Conservation (phyloP, 1,139 yeast species). For the Suhomyces choctaworum region DNA sequence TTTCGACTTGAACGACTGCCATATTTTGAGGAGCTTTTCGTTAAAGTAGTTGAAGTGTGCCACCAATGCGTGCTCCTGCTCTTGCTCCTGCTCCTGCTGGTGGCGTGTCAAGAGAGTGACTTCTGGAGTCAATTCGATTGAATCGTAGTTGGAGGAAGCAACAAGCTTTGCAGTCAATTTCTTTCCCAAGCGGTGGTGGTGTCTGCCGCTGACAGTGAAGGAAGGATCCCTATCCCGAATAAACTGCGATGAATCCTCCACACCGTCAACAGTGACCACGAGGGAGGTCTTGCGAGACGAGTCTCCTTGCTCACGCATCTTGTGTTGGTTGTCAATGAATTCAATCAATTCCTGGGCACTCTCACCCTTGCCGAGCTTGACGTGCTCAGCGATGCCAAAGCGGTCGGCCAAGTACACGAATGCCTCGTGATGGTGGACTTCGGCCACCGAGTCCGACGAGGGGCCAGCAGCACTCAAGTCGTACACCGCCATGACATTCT, state of each 20-base stretch:
- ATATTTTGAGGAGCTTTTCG: slow-evolving; percentile 33
- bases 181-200: slow-evolving; percentile 17
- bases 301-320: slow-evolving; percentile 1
- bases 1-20: slow-evolving; percentile 32
- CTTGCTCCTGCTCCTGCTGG: slow-evolving; percentile 14
- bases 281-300: slow-evolving; percentile 30
- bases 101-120: slow-evolving; percentile 34
- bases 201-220: slow-evolving; percentile 20
- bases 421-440: slow-evolving; percentile 22
- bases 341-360: slow-evolving; percentile 27
- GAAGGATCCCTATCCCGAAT: slow-evolving; percentile 21
- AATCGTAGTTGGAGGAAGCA: slow-evolving; percentile 11
- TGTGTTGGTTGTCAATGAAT: slow-evolving; percentile 26
- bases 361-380: slow-evolving; percentile 29
- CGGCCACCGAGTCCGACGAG: slow-evolving; percentile 10
- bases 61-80: slow-evolving; percentile 21
- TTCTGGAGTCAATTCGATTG: slow-evolving; percentile 34
- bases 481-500: slow-evolving; percentile 18
- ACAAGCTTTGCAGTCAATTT: slow-evolving; percentile 22
- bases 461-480: slow-evolving; percentile 18
- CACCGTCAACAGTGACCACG: slow-evolving; percentile 43
- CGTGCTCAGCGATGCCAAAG: slow-evolving; percentile 37
- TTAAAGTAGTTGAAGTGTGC: slow-evolving; percentile 36
- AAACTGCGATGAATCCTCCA: slow-evolving; percentile 29
- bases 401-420: slow-evolving; percentile 42